Conservation (phyloP, 2,329 filamentous ascomycete genomes). For the Phyllosticta ampelicida region DNA sequence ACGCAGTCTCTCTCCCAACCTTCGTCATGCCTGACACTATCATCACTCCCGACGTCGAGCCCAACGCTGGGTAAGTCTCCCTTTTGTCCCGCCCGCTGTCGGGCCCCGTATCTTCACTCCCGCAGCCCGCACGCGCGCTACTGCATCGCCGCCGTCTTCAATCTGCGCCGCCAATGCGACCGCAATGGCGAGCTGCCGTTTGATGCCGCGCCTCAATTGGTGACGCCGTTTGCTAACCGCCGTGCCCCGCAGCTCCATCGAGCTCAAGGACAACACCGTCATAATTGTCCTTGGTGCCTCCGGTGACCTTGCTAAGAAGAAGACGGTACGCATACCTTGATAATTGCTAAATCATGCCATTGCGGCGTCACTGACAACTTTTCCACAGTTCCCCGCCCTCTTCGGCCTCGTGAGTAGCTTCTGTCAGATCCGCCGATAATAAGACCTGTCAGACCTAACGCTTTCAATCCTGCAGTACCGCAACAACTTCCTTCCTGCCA, state of each 20-base stretch:
- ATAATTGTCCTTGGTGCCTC: constrained; percentile 96
- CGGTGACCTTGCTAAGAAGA: constrained; percentile 98
- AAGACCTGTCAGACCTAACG: constrained; percentile 14
- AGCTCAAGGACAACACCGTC: constrained; percentile 97
- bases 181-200: background rate
- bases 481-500: constrained; percentile 95
- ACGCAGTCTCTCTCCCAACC: constrained; percentile 2
- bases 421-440: constrained; percentile 4
- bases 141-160: background rate
- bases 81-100: constrained; percentile 1
- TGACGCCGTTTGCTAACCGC: constrained; percentile 3
- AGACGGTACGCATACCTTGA: constrained; percentile 58
- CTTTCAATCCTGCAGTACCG: constrained; percentile 56
- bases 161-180: background rate
- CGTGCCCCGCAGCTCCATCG: constrained; percentile 54
- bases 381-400: constrained; percentile 74
- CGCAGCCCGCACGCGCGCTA: background rate
- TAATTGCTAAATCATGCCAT: constrained; percentile 1
- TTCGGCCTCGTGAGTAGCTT: constrained; percentile 80
- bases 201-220: background rate
- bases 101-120: background rate
- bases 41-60: constrained; percentile 36
- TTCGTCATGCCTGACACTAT: constrained; percentile 38
- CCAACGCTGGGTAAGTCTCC: constrained; percentile 36
- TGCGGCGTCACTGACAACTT: constrained; percentile 15